Evolutionary conservation across 306 rosid genomes (phyloP).

Genomic region (Rosa persica): DNA sequence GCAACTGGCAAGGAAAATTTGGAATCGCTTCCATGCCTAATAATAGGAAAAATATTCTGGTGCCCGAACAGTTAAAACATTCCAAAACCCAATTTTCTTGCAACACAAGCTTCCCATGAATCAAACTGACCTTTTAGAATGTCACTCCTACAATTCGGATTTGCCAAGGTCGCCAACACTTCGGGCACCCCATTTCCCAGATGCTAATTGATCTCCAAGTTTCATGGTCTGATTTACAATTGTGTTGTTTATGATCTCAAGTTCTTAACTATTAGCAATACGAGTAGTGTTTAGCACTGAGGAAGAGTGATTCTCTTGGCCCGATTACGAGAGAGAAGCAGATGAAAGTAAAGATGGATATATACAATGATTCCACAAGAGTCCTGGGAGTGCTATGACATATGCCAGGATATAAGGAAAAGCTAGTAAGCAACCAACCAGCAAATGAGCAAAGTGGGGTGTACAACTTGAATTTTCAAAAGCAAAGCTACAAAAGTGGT

Average conservation of each 20-base stretch:
- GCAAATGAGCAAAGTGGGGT: background rate
- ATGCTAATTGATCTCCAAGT: conserved; percentile 28
- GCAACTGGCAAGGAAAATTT: conserved; percentile 28
- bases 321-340: background rate
- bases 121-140: background rate
- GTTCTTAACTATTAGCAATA: background rate
- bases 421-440: background rate
- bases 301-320: background rate
- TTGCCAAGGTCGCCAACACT: conserved; percentile 32
- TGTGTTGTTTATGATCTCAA: background rate
- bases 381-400: background rate
- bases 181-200: conserved; percentile 46
- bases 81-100: background rate
- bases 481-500: background rate
- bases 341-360: background rate
- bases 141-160: background rate
- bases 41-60: background rate
- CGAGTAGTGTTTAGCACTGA: background rate
- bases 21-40: conserved; percentile 42
- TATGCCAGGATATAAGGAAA: background rate
- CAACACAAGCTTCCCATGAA: background rate
- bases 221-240: background rate
- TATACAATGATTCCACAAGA: background rate
- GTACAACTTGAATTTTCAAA: background rate
- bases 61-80: background rate